phyloP scores from a whole-genome alignment of 2,329 filamentous ascomycete species.

The Trichoderma cornu-damae region DNA sequence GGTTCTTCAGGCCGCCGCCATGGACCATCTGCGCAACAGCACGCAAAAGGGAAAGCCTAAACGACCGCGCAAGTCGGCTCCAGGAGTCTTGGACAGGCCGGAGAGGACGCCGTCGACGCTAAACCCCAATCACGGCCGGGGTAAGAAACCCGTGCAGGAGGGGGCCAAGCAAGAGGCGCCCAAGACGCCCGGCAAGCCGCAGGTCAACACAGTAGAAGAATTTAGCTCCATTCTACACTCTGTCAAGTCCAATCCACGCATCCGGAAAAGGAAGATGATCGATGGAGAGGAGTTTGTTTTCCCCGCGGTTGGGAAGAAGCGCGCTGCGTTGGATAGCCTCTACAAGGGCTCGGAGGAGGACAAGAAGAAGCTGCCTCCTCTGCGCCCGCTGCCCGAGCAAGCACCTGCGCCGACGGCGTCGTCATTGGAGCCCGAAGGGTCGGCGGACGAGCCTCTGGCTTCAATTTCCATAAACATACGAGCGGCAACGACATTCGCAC shows the following conservation, averaged over 20 bases:
- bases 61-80: conserved; percentile 39
- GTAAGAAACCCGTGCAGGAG: conserved; percentile 21
- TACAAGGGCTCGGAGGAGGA: conserved; percentile 20
- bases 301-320: conserved; percentile 20
- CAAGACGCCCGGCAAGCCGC: conserved; percentile 9
- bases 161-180: background rate
- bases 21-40: background rate
- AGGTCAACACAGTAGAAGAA: conserved; percentile 12
- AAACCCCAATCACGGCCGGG: conserved; percentile 35
- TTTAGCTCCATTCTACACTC: conserved; percentile 45
- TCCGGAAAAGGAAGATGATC: conserved; percentile 45
- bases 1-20: background rate
- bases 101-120: conserved; percentile 32
- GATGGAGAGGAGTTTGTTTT: conserved; percentile 35
- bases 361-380: conserved; percentile 27
- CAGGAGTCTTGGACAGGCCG: conserved; percentile 31
- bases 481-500: conserved; percentile 21
- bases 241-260: conserved; percentile 46
- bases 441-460: conserved; percentile 27
- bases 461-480: conserved; percentile 32
- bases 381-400: conserved; percentile 26
- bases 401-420: conserved; percentile 20
- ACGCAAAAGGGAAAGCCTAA: conserved; percentile 27
- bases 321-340: conserved; percentile 3
- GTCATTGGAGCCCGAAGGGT: conserved; percentile 30